A percentile compares a stretch with the other conserved stretches of the same genome.
phyloP scores from a whole-genome alignment of 1,284 basidiomycete species.

The Trametes pubescens region DNA sequence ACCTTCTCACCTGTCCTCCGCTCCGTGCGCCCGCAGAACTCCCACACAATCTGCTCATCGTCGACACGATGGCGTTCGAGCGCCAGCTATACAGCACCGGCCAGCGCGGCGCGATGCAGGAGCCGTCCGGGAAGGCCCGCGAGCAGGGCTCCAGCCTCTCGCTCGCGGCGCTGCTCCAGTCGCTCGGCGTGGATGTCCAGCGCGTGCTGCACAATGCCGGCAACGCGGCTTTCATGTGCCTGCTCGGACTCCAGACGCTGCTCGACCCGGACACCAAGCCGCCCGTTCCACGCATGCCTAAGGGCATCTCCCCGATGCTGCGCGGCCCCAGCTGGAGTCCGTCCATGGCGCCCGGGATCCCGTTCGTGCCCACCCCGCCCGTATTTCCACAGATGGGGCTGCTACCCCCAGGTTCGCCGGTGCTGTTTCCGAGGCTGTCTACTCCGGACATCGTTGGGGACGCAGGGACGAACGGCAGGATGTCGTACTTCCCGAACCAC shows the following conservation, averaged over 20 bases:
- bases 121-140: conserved; percentile 61
- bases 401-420: conserved; percentile 23
- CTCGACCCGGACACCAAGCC: conserved; percentile 56
- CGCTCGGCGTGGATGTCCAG: conserved; percentile 53
- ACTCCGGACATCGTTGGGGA: conserved; percentile 26
- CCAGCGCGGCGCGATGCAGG: conserved; percentile 64
- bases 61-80: conserved; percentile 74
- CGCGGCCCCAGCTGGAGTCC: conserved; percentile 36
- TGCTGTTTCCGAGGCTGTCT: conserved; percentile 17
- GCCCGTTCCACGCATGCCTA: conserved; percentile 35
- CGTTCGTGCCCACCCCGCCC: conserved; percentile 32
- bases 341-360: conserved; percentile 30
- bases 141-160: conserved; percentile 57
- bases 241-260: conserved; percentile 71
- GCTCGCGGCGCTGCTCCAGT: conserved; percentile 61
- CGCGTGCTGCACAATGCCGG: conserved; percentile 69
- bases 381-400: conserved; percentile 30
- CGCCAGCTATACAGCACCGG: conserved; percentile 64
- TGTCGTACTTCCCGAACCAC: conserved; percentile 29
- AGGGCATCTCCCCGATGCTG: conserved; percentile 27
- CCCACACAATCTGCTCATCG: conserved; percentile 75
- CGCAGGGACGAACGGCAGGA: conserved; percentile 17
- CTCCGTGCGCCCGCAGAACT: conserved; percentile 54
- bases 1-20: conserved; percentile 17
- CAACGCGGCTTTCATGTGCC: conserved; percentile 72